A percentile compares a stretch with the other conserved stretches of the same genome.
Evolutionary conservation across 257 asterid species (phyloP).

Genomic region (Leonotis leonurus): DNA sequence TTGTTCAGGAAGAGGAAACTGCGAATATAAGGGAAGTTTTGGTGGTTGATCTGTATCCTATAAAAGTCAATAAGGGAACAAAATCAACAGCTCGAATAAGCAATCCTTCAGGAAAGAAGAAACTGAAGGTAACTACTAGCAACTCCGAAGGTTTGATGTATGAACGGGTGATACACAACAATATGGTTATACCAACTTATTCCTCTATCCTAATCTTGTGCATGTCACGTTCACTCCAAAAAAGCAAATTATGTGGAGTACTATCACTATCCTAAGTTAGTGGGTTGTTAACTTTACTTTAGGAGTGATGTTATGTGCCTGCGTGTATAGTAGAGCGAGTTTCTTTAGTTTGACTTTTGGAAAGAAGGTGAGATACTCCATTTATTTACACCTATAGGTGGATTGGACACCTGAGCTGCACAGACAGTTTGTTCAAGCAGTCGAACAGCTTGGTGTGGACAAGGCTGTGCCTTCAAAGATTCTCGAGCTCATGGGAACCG

Average conservation of each 20-base stretch:
- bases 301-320: background rate
- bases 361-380: slow-evolving; percentile 11
- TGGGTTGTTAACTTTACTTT: too few relatives aligned
- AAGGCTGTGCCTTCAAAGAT: slow-evolving; percentile 97
- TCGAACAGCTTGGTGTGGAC: slow-evolving; percentile 93
- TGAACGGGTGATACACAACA: too few relatives aligned
- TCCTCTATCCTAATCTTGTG: too few relatives aligned
- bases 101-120: slow-evolving; percentile 50
- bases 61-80: slow-evolving; percentile 36
- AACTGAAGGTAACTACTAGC: slow-evolving; percentile 49
- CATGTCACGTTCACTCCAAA: too few relatives aligned
- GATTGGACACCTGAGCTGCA: slow-evolving; percentile 99
- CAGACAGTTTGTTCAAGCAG: slow-evolving; percentile 83
- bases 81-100: slow-evolving; percentile 39
- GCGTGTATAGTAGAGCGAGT: background rate
- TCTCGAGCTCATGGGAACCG: slow-evolving; percentile 85
- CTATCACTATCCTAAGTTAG: too few relatives aligned
- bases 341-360: slow-evolving; percentile 3
- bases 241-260: too few relatives aligned
- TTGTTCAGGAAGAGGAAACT: slow-evolving; percentile 42
- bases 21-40: slow-evolving; percentile 25
- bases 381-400: slow-evolving; percentile 42
- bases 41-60: slow-evolving; percentile 18
- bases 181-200: too few relatives aligned
- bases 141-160: background rate